A percentile compares a stretch with the other conserved stretches of the same genome.
Conservation (phyloP, 2,329 filamentous ascomycete species). For the Penicillium hesseltinei region DNA sequence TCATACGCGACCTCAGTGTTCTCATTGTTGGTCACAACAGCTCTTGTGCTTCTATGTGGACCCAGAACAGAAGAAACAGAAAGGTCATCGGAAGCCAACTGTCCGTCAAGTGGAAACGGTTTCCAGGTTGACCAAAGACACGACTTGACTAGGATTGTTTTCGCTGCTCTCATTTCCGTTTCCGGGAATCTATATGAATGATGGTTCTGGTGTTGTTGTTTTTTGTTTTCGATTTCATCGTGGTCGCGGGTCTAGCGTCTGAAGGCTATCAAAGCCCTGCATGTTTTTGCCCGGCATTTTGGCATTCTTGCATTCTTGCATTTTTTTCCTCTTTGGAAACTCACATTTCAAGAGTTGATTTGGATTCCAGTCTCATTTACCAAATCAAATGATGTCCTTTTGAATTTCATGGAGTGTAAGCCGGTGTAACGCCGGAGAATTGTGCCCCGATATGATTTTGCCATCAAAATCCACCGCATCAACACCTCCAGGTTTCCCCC, state of each 20-base stretch:
- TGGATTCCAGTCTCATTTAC: not conserved
- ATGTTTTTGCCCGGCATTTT: not conserved
- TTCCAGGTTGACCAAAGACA: not conserved
- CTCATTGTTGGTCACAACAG: conserved; percentile 34
- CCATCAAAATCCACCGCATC: not conserved
- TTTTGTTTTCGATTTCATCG: not conserved
- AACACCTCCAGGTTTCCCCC: not conserved
- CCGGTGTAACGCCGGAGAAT: not conserved
- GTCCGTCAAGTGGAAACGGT: not conserved
- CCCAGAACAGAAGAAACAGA: conserved; percentile 19
- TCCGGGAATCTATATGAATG: too few relatives aligned
- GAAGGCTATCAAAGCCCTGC: not conserved
- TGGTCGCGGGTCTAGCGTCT: not conserved
- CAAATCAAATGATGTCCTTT: not conserved
- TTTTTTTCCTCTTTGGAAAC: not conserved
- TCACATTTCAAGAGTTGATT: not conserved
- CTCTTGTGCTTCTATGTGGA: conserved; percentile 36
- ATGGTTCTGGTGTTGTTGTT: not conserved
- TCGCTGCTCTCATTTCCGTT: too few relatives aligned
- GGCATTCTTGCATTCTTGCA: not conserved
- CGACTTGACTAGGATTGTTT: not conserved
- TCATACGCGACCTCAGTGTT: conserved; percentile 29
- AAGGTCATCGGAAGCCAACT: conserved; percentile 16
- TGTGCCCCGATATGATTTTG: not conserved
- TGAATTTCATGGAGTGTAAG: not conserved